A percentile compares a stretch with the other conserved stretches of the same genome.
Evolutionary conservation across 306 rosid genomes (phyloP).

Genomic region (Biancaea sappan): DNA sequence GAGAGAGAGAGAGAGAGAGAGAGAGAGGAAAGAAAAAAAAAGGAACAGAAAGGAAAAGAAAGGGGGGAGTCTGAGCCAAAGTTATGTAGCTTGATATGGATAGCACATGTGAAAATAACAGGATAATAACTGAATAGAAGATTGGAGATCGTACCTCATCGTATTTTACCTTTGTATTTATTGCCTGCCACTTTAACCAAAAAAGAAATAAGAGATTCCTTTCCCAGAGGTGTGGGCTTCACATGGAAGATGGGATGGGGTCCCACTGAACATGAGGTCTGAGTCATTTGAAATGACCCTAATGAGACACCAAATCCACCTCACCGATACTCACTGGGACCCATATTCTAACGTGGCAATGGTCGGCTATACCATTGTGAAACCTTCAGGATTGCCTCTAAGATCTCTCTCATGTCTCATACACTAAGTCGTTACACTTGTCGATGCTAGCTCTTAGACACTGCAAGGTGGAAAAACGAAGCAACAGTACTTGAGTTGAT

Average conservation of each 20-base stretch:
- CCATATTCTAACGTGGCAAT: constrained; percentile 29
- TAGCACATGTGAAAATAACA: neutral
- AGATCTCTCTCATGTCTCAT: constrained; percentile 23
- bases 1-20: neutral
- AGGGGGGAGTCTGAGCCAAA: neutral
- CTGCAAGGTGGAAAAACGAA: constrained; percentile 14
- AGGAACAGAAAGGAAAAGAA: neutral
- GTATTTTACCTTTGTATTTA: neutral
- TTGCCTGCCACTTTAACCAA: neutral
- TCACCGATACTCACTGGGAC: constrained; percentile 26
- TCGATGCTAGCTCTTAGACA: neutral
- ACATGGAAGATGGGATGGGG: constrained; percentile 46
- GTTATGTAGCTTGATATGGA: neutral
- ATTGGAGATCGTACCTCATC: neutral
- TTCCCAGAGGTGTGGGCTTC: constrained; percentile 35
- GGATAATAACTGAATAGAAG: neutral
- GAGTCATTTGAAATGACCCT: constrained; percentile 33
- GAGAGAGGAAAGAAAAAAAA: neutral
- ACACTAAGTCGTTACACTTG: neutral
- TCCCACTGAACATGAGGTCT: constrained; percentile 38
- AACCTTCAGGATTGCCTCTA: constrained; percentile 1
- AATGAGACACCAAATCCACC: constrained; percentile 10
- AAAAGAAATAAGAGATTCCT: constrained; percentile 39
- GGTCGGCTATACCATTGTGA: constrained; percentile 7
- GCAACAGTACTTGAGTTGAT: neutral